Evolutionary conservation across 1,284 basidiomycete species (phyloP), one percentile per base, ranked within the genome.

Genomic region (Sporisorium graminicola): DNA sequence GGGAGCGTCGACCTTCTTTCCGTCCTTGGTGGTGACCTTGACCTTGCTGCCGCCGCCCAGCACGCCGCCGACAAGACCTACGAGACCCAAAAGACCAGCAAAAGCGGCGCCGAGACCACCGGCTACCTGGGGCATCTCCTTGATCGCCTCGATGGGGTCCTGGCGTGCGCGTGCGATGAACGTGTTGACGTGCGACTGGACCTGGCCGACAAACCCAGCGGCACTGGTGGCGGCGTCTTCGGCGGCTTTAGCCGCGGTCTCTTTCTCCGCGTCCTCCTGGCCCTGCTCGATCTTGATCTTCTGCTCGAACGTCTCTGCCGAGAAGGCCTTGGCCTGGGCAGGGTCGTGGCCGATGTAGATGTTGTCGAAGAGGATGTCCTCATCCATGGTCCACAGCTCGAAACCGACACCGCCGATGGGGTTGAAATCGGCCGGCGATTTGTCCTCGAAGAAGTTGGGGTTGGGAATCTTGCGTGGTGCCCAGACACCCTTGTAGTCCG

Each of bases 401-500:
- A 84, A 85, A 46, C 83, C 83, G 43, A 84, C 64, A 64, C 82
- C 83, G 29, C 66, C 81, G 57, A 85, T 83, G 33, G 77, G 74
- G 55, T 75, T 75, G 69, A 99, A 91, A 82, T 94, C 92, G 79
- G 94, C 90, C 3, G 97, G 96, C 64, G 89, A 90, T 57, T 89
- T 86, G 87, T 99, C 97, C 88, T 96, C 93, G 86, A 92, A 99
- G 90, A 89, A 98, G 84, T 89, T 88, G 29, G 96, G 94, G 91
- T 99, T 99, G 61, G 74, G 31, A 68, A 83, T 84, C 79, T 82
- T 77, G 61, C 77, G 74, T 42, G 82, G 79, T 26, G 57, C 61
- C 82, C 82, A 85, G 58, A 73, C 71, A 51, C 80, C 82, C 80
- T 82, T 84, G 74, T 80, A 84, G 22, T 58, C 78, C 13, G 84